phyloP scores from a whole-genome alignment of 2,329 filamentous ascomycete species.

The Colletotrichum karsti region DNA sequence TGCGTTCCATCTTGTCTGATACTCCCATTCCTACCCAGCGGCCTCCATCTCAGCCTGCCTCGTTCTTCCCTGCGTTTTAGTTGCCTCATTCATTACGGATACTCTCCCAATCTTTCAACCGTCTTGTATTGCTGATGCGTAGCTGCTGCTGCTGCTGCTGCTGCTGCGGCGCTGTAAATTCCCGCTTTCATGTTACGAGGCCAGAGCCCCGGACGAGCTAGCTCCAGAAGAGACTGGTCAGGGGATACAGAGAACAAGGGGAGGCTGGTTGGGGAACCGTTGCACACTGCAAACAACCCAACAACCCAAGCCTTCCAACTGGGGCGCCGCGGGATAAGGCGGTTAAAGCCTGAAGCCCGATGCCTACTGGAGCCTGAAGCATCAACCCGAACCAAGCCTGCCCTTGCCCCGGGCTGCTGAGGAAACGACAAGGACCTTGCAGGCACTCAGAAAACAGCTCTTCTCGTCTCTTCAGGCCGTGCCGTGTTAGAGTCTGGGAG shows the following conservation, averaged over 20 bases:
- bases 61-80: not conserved
- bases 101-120: too few relatives aligned
- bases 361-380: not conserved
- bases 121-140: too few relatives aligned
- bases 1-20: conserved; percentile 18
- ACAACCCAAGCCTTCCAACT: not conserved
- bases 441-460: not conserved
- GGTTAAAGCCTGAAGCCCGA: conserved; percentile 9
- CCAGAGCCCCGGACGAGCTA: conserved; percentile 7
- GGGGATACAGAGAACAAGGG: conserved; percentile 18
- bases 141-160: too few relatives aligned
- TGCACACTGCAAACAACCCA: conserved; percentile 20
- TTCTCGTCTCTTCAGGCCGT: not conserved
- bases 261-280: conserved; percentile 20
- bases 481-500: not conserved
- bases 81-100: too few relatives aligned
- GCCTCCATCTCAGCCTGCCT: not conserved
- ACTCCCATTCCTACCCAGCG: not conserved
- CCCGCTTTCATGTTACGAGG: conserved; percentile 15
- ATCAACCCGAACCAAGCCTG: not conserved
- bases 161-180: not conserved
- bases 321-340: conserved; percentile 12
- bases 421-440: not conserved
- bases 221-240: conserved; percentile 19
- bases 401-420: too few relatives aligned